A percentile compares a stretch with the other conserved stretches of the same genome.
These are phyloP conservation scores for Apiospora malaysiana DNA, from an alignment of 2,329 filamentous ascomycete species.

Conservation along the genomic window DNA sequence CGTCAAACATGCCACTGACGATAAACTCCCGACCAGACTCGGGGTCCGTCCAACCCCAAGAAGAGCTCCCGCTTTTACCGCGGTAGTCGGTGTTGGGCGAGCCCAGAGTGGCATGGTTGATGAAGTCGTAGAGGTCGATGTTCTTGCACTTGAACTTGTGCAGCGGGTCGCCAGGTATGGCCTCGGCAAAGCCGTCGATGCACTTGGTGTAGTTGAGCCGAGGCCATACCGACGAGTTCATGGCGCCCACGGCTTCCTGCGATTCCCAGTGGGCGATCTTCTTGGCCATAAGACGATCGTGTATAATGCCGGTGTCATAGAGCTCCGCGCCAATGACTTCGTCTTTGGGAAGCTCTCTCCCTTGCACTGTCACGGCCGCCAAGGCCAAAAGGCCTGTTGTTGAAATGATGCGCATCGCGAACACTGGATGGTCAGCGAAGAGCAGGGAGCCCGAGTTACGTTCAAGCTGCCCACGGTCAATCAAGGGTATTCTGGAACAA, in stretches of 20 bases:
- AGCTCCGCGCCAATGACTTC: not conserved
- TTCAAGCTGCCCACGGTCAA: not conserved
- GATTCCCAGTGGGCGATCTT: slow-evolving; percentile 24
- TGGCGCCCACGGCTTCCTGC: slow-evolving; percentile 12
- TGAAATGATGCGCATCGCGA: not conserved
- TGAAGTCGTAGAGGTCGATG: slow-evolving; percentile 38
- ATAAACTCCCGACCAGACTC: slow-evolving; percentile 48
- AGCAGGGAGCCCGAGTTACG: not conserved
- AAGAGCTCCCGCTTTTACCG: slow-evolving; percentile 41
- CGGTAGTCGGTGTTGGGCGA: not conserved
- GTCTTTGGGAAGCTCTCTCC: not conserved
- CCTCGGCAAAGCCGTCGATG: slow-evolving; percentile 48
- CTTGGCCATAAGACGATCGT: slow-evolving; percentile 23
- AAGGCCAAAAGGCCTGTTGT: not conserved
- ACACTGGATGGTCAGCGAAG: not conserved
- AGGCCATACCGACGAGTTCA: slow-evolving; percentile 18
- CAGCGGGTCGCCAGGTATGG: slow-evolving; percentile 49
- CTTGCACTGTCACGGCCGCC: not conserved
- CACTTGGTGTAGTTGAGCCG: slow-evolving; percentile 38
- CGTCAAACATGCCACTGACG: slow-evolving; percentile 54
- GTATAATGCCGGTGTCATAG: slow-evolving; percentile 22
- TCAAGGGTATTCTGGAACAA: not conserved
- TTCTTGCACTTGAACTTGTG: slow-evolving; percentile 56
- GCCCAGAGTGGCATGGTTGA: slow-evolving; percentile 58
- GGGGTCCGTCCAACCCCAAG: slow-evolving; percentile 52